Evolutionary conservation across 306 rosid genomes (phyloP).

Genomic region (Psophocarpus tetragonolobus): DNA sequence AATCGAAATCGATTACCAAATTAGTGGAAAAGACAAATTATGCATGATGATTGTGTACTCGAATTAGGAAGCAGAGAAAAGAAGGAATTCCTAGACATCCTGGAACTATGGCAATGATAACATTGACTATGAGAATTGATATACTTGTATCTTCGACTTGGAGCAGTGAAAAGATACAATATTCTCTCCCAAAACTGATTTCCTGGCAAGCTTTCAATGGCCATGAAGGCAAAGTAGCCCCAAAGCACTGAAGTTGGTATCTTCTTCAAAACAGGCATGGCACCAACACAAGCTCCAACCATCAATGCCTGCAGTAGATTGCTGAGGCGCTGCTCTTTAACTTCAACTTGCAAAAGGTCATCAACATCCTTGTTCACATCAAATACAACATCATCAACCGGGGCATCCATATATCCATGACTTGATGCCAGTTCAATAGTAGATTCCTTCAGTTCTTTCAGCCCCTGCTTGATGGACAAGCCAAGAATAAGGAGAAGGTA

Average conservation of each 20-base stretch:
- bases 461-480: slow-evolving; percentile 55
- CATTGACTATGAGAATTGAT: slow-evolving; percentile 25
- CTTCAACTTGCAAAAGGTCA: slow-evolving; percentile 91
- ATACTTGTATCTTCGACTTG: slow-evolving; percentile 94
- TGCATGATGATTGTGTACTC: not conserved
- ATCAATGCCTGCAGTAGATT: slow-evolving; percentile 83
- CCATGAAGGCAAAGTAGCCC: slow-evolving; percentile 99
- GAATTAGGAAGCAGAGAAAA: not conserved
- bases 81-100: not conserved
- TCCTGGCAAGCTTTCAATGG: slow-evolving; percentile 97
- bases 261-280: slow-evolving; percentile 92
- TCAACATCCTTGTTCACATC: slow-evolving; percentile 88
- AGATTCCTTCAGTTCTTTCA: slow-evolving; percentile 83
- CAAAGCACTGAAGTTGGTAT: slow-evolving; percentile 95
- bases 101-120: slow-evolving; percentile 19
- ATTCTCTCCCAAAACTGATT: slow-evolving; percentile 98
- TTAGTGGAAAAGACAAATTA: not conserved
- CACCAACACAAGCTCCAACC: slow-evolving; percentile 84
- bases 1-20: slow-evolving; percentile 6
- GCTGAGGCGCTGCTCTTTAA: slow-evolving; percentile 94
- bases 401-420: slow-evolving; percentile 86
- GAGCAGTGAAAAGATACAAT: slow-evolving; percentile 88
- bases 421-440: slow-evolving; percentile 74
- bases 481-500: slow-evolving; percentile 20
- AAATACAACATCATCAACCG: slow-evolving; percentile 79